Conservation (phyloP, 306 rosid genomes). For the Cotoneaster glaucophyllus region DNA sequence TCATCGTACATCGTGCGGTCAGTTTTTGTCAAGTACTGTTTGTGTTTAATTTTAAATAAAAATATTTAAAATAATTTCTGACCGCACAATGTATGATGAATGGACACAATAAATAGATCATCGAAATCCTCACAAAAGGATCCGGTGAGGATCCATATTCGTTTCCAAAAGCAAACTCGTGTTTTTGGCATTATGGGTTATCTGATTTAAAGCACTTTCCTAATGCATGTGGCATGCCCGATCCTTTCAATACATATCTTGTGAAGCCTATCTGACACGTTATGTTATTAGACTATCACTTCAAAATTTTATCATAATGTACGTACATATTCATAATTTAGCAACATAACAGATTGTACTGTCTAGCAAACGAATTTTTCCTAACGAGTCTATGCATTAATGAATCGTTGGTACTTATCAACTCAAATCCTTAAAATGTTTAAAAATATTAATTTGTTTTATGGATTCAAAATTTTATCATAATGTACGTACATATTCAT, state of each 20-base stretch:
- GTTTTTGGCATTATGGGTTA: not conserved
- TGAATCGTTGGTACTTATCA: not conserved
- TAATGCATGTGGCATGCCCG: not conserved
- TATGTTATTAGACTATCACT: not conserved
- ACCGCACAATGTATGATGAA: too few species aligned
- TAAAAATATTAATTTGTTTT: not conserved
- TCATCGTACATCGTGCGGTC: too few species aligned
- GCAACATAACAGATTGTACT: not conserved
- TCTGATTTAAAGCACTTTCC: not conserved
- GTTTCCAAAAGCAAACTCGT: too few species aligned
- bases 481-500: not conserved
- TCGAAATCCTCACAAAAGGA: too few species aligned
- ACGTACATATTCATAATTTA: not conserved
- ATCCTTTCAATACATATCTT: not conserved
- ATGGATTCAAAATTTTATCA: too few species aligned
- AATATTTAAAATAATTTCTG: too few species aligned
- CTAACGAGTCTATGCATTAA: not conserved
- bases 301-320: not conserved
- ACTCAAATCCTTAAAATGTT: not conserved
- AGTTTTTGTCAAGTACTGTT: too few species aligned
- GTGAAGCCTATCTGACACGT: not conserved
- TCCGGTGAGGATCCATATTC: rapidly evolving
- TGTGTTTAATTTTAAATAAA: too few species aligned
- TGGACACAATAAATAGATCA: too few species aligned
- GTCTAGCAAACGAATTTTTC: not conserved